A percentile compares a stretch with the other conserved stretches of the same genome.
phyloP scores from a whole-genome alignment of 192 early-diverging fungal species.

The Backusella psychrophila region DNA sequence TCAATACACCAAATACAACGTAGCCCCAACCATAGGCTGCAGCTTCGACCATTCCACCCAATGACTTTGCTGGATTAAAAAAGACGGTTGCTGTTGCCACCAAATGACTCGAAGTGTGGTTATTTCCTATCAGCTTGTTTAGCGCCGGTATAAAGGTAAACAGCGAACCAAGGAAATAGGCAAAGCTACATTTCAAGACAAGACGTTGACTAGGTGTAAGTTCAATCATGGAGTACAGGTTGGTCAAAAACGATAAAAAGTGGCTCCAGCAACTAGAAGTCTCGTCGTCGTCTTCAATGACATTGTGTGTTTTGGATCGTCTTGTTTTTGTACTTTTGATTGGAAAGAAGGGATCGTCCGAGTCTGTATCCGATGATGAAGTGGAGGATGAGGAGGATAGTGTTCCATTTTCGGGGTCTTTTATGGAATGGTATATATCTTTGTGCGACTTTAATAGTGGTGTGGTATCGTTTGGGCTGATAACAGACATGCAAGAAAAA shows the following conservation, averaged over 20 bases:
- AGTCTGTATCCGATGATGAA: slow-evolving; percentile 15
- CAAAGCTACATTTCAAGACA: slow-evolving; percentile 63
- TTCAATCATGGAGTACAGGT: neutral
- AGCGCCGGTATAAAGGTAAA: slow-evolving; percentile 64
- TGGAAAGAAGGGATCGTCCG: slow-evolving; percentile 21
- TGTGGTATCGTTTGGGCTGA: slow-evolving; percentile 19
- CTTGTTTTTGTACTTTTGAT: neutral
- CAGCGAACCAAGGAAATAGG: slow-evolving; percentile 64
- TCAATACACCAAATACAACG: slow-evolving; percentile 37
- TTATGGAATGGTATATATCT: neutral
- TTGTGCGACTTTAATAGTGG: slow-evolving; percentile 10
- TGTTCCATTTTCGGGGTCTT: slow-evolving; percentile 20
- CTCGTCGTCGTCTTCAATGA: neutral
- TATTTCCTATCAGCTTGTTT: slow-evolving; percentile 51
- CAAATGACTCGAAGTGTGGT: slow-evolving; percentile 62
- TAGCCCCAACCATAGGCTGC: slow-evolving; percentile 39
- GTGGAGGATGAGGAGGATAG: neutral
- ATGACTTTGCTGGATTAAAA: slow-evolving; percentile 74
- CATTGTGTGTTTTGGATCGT: neutral
- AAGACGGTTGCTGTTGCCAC: slow-evolving; percentile 76
- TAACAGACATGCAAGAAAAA: neutral
- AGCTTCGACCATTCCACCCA: slow-evolving; percentile 63
- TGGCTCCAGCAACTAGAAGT: neutral
- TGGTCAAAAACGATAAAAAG: neutral
- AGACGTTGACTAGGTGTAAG: slow-evolving; percentile 7